Percentiles rank a stretch among this genome's conserved stretches.
These are phyloP conservation scores for Buddleja alternifolia DNA, from an alignment of 257 asterid genomes.

Conservation along the genomic window DNA sequence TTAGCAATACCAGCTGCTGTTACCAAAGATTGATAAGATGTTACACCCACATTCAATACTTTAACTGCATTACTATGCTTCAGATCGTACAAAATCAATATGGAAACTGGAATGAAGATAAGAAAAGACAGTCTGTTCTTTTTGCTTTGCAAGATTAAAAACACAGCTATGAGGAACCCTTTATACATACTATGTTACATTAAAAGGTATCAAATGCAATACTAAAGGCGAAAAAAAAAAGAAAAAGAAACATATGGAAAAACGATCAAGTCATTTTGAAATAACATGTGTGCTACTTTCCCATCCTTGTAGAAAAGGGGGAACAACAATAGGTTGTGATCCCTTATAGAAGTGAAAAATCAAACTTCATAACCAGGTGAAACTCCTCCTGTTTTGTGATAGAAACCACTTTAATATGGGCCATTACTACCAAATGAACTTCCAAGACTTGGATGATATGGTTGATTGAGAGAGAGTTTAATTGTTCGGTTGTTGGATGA, in stretches of 20 bases:
- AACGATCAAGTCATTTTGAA: constrained; percentile 19
- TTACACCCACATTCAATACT: not conserved
- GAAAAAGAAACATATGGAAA: constrained; percentile 20
- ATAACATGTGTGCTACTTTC: constrained; percentile 5
- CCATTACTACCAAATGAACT: constrained; percentile 64
- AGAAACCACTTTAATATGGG: constrained; percentile 39
- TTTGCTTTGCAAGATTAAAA: constrained; percentile 10
- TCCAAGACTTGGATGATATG: constrained; percentile 50
- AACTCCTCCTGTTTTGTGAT: constrained; percentile 22
- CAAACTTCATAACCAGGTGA: constrained; percentile 13
- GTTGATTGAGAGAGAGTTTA: constrained; percentile 55
- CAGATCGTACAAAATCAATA: not conserved
- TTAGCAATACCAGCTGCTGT: not conserved
- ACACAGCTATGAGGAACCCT: constrained; percentile 29
- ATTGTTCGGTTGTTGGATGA: constrained; percentile 55
- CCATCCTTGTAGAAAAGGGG: constrained; percentile 24
- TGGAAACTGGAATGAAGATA: not conserved
- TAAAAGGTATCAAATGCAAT: constrained; percentile 29
- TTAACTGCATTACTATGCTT: not conserved
- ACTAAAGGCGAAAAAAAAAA: constrained; percentile 16
- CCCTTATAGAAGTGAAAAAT: constrained; percentile 20
- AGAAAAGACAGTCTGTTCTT: not conserved
- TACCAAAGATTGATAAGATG: not conserved
- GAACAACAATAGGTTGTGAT: constrained; percentile 15
- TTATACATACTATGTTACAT: constrained; percentile 41